phyloP scores from a whole-genome alignment of 164 flowering plant genomes.

The Nelumbo lutea region DNA sequence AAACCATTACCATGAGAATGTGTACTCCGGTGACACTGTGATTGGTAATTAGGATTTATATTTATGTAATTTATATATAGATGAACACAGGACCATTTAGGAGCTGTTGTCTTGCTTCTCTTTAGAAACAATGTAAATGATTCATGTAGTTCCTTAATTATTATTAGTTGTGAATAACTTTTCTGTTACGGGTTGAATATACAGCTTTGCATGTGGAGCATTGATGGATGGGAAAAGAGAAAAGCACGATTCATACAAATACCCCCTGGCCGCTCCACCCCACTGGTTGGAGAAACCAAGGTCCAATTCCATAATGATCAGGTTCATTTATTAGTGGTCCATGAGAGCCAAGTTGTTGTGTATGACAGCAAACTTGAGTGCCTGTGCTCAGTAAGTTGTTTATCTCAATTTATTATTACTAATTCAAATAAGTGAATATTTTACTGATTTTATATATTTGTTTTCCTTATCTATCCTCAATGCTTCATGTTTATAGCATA shows the following conservation, averaged over 20 bases:
- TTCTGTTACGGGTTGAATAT: constrained; percentile 5
- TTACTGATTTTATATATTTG: too few species aligned
- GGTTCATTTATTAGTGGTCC: constrained; percentile 51
- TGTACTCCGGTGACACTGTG: too few species aligned
- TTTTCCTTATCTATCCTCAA: too few species aligned
- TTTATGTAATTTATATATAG: background rate
- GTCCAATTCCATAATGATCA: constrained; percentile 79
- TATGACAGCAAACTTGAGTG: constrained; percentile 71
- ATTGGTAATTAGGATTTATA: too few species aligned
- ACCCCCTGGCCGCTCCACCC: constrained; percentile 50
- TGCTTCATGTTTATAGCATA: too few species aligned
- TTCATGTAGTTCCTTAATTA: background rate
- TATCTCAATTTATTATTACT: too few species aligned
- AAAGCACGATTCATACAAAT: constrained; percentile 46
- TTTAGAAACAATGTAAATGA: background rate
- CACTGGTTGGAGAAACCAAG: constrained; percentile 51
- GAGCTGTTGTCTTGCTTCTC: too few species aligned
- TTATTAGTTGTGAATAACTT: background rate
- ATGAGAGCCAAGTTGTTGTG: constrained; percentile 61
- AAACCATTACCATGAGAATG: background rate
- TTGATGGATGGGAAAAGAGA: constrained; percentile 69
- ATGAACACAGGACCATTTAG: background rate
- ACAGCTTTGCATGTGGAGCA: constrained; percentile 62
- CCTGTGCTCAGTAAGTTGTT: constrained; percentile 37
- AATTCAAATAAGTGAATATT: too few species aligned